These are phyloP conservation scores for Globisporangium paroecandrum DNA, from an alignment of 352 stramenopile species.

Conservation along the genomic window DNA sequence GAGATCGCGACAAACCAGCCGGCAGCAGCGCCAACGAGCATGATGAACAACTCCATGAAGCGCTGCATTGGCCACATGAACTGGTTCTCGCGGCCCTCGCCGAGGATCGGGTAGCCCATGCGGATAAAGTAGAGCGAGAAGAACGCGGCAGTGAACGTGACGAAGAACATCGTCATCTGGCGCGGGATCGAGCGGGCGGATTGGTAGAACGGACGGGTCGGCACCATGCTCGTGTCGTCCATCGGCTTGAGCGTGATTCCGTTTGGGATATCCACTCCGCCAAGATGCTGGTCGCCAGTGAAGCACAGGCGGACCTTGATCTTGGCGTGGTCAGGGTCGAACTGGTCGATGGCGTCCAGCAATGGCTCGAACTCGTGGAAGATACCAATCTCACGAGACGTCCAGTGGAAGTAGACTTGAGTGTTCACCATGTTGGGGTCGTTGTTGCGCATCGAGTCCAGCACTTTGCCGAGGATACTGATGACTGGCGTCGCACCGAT, in stretches of 20 bases:
- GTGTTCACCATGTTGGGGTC: constrained; percentile 66
- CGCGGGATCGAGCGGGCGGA: constrained; percentile 56
- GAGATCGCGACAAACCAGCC: constrained; percentile 65
- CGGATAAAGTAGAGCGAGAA: constrained; percentile 68
- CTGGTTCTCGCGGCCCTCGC: constrained; percentile 53
- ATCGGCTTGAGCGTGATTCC: constrained; percentile 76
- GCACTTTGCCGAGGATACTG: constrained; percentile 84
- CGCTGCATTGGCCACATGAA: constrained; percentile 83
- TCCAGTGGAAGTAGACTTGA: constrained; percentile 85
- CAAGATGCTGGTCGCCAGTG: constrained; percentile 76
- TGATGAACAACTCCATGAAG: constrained; percentile 68
- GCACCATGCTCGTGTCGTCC: constrained; percentile 78
- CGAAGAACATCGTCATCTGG: constrained; percentile 78
- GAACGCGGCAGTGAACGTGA: constrained; percentile 77
- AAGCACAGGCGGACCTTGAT: constrained; percentile 79
- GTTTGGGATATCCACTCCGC: constrained; percentile 66
- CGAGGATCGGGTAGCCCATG: constrained; percentile 69
- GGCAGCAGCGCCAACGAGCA: constrained; percentile 51
- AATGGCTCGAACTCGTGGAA: constrained; percentile 85
- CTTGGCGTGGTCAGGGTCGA: constrained; percentile 57
- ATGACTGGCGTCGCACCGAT: constrained; percentile 89
- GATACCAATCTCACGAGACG: constrained; percentile 76
- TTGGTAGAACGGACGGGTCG: constrained; percentile 77
- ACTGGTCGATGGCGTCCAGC: constrained; percentile 73
- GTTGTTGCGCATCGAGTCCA: constrained; percentile 76